These are phyloP conservation scores for Colletotrichum zoysiae DNA, from an alignment of 2,329 filamentous ascomycete genomes.

Conservation along the genomic window DNA sequence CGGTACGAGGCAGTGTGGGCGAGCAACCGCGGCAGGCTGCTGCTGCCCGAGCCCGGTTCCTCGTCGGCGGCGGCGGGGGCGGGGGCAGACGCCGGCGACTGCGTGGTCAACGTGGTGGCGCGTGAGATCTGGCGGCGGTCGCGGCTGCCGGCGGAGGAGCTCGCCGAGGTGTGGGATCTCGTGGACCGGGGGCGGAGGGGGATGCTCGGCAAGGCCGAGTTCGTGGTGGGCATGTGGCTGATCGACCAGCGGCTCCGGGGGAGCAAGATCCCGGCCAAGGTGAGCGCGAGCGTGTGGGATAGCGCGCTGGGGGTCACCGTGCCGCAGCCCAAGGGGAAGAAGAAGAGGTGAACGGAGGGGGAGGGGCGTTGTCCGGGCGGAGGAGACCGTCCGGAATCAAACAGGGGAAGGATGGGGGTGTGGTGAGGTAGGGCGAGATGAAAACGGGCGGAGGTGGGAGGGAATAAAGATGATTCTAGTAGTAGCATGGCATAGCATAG, in stretches of 20 bases:
- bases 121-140: constrained; percentile 82
- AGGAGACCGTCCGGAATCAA: too few relatives aligned
- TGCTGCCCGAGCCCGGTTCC: constrained; percentile 43
- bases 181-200: constrained; percentile 71
- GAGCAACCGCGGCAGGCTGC: constrained; percentile 75
- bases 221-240: constrained; percentile 86
- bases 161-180: constrained; percentile 82
- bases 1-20: constrained; percentile 89
- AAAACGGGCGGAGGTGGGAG: neutral
- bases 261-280: constrained; percentile 78
- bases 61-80: neutral
- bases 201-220: constrained; percentile 75
- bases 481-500: constrained; percentile 21
- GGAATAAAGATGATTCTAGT: neutral
- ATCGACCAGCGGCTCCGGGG: constrained; percentile 85
- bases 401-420: too few relatives aligned
- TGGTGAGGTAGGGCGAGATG: too few relatives aligned
- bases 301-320: constrained; percentile 68
- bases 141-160: constrained; percentile 73
- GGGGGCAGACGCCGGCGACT: constrained; percentile 54
- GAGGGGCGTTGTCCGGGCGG: neutral
- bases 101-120: constrained; percentile 76
- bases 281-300: constrained; percentile 81
- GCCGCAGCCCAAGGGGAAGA: constrained; percentile 48
- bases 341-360: neutral